Conservation (phyloP, 495 filamentous ascomycete species). For the Penicillium dipodomyicola region DNA sequence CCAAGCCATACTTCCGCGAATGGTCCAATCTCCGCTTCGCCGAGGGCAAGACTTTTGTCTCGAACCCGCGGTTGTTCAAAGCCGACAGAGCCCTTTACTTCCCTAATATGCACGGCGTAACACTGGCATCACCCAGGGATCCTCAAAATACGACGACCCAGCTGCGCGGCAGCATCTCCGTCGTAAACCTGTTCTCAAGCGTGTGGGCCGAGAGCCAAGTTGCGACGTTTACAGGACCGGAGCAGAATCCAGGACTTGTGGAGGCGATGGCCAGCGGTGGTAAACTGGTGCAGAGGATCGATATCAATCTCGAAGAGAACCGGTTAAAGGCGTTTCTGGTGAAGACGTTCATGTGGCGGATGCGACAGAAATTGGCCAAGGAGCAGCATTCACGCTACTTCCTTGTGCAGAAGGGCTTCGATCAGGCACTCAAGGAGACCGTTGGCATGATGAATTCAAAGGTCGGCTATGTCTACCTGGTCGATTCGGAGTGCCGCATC, state of each 20-base stretch:
- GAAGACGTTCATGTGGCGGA: conserved; percentile 60
- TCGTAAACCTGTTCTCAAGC: conserved; percentile 78
- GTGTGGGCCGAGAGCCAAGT: conserved; percentile 82
- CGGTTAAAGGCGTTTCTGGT: conserved; percentile 70
- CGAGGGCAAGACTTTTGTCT: conserved; percentile 84
- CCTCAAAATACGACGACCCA: conserved; percentile 67
- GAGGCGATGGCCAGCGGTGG: conserved; percentile 45
- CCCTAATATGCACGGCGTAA: conserved; percentile 82
- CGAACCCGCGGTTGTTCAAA: conserved; percentile 73
- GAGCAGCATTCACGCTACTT: conserved; percentile 76
- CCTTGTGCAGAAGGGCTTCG: conserved; percentile 73
- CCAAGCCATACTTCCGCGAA: conserved; percentile 89
- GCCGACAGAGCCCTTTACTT: conserved; percentile 79
- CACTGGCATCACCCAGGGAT: conserved; percentile 54
- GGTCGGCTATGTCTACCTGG: conserved; percentile 91
- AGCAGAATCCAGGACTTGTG: conserved; percentile 64
- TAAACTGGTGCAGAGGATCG: conserved; percentile 62
- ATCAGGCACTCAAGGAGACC: conserved; percentile 66
- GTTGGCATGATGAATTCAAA: conserved; percentile 83
- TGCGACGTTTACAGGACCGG: conserved; percentile 61
- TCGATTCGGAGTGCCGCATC: conserved; percentile 85
- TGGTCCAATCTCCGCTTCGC: conserved; percentile 77
- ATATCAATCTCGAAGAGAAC: conserved; percentile 86
- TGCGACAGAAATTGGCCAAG: conserved; percentile 55
- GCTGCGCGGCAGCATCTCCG: conserved; percentile 65